Conservation (phyloP, 2,329 filamentous ascomycete species). For the Tolypocladium ophioglossoides region DNA sequence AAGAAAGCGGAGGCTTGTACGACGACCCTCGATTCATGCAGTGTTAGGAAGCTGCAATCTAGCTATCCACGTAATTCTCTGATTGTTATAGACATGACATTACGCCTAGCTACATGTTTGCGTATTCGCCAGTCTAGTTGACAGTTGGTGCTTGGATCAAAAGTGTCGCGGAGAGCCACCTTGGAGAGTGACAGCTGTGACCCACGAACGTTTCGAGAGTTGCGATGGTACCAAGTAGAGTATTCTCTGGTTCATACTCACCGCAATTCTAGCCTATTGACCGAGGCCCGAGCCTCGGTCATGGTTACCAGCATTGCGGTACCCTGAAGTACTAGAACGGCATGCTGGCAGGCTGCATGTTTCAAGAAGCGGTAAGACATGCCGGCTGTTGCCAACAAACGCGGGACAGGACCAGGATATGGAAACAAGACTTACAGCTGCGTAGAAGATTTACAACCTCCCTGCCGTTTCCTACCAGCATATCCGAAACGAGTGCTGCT, state of each 20-base stretch:
- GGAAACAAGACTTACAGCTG: background rate
- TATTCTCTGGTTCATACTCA: background rate
- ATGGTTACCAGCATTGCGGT: no score
- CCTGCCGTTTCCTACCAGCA: no score
- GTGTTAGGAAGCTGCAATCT: conserved; percentile 21
- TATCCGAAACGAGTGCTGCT: background rate
- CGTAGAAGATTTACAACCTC: background rate
- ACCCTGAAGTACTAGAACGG: background rate
- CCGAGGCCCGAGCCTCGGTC: background rate
- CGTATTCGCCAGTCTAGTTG: background rate
- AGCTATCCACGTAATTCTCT: conserved; percentile 21
- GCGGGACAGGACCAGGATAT: background rate
- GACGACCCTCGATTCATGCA: conserved; percentile 24
- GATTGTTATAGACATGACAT: conserved; percentile 20
- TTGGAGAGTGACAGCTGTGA: background rate
- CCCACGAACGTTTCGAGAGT: background rate
- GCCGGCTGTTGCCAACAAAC: background rate
- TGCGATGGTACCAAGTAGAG: background rate
- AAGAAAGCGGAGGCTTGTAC: conserved; percentile 22
- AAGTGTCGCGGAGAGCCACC: background rate
- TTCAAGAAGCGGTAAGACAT: background rate
- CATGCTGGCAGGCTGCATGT: no score
- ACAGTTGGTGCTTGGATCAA: background rate
- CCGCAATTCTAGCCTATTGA: background rate
- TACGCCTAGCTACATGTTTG: background rate